A percentile compares a stretch with the other conserved stretches of the same genome.
phyloP scores from a whole-genome alignment of 169 alveolate genomes.

The Cryptosporidium ryanae region DNA sequence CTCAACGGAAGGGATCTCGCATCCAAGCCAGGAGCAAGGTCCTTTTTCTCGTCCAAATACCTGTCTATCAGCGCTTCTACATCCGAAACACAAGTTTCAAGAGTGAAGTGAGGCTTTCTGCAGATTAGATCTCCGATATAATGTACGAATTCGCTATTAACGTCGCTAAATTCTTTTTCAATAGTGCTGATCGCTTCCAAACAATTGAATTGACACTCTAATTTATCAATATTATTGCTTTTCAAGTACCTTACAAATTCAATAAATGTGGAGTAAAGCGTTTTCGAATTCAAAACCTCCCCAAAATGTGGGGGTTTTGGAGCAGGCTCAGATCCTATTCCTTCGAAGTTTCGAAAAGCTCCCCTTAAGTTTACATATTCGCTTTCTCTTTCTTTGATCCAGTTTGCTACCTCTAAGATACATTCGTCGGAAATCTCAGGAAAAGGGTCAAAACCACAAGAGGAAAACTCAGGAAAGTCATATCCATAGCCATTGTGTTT shows the following conservation, averaged over 20 bases:
- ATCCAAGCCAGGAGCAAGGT: not conserved
- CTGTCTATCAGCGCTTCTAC: constrained; percentile 10
- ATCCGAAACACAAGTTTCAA: constrained; percentile 19
- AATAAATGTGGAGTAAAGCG: not conserved
- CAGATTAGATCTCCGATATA: not conserved
- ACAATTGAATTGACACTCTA: constrained; percentile 15
- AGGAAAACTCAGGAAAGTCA: not conserved
- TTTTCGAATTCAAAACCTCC: constrained; percentile 14
- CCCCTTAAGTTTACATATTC: not conserved
- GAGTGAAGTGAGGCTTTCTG: not conserved
- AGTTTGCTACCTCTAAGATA: not conserved
- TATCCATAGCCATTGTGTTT: constrained; percentile 16
- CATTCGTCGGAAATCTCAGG: not conserved
- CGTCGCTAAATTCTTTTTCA: not conserved
- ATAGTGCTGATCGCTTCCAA: not conserved
- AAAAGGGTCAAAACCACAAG: not conserved
- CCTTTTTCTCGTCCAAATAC: constrained; percentile 22
- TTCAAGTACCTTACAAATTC: not conserved
- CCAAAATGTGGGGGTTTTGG: not conserved
- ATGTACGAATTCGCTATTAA: not conserved
- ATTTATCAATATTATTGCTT: not conserved
- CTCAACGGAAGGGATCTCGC: constrained; percentile 13
- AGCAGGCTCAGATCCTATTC: no score
- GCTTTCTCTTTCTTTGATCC: constrained; percentile 7
- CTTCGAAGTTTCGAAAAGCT: no score